Base-by-base conservation (phyloP, 2,329 filamentous ascomycete genomes). In the Diaporthe nobilis region DNA sequence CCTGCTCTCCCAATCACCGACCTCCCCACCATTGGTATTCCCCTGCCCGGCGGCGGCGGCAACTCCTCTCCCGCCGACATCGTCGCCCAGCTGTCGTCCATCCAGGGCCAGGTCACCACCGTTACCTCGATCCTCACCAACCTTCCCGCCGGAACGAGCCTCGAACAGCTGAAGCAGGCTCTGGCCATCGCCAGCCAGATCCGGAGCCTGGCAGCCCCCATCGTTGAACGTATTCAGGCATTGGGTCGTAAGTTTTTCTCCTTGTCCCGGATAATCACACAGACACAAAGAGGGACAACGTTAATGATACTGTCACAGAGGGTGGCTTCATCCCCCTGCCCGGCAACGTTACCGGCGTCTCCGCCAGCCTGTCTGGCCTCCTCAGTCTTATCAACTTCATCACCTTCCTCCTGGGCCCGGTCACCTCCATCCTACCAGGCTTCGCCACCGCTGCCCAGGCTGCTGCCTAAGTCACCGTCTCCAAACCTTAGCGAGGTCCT, bases 371-470 rank as follows among this genome's bases (percentile, higher is more conserved):
- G 60, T 65, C 60, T 10, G 39, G 15, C n/a, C 60, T 65, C n/a
- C 60, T 65, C 39, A 47, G 25, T 47, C 60, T 65, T 20, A 47
- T 65, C 60, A 65, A 65, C 39, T 31, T 65, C 39, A 65, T 65
- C 15, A 28, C 2, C 25, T 65, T 47, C 39, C 39, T 47, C 17
- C 25, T 65, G n/a, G 60, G 60, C 15, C 60, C 60, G 0, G 39
- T 25, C 39, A 3, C 60, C 60, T 28, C n/a, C 39, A 31, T 65
- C 25, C 20, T 65, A 4, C 60, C 60, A 20, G 39, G 25, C 22
- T 6, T 65, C 39, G 39, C n/a, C 57, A n/a, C 7, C 15, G 2
- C 17, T 13, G 39, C 37, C 17, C 60, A 28, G 60, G 39, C 25
- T 44, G 60, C 25, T 5, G 39, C 25, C 60, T 65, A 47, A 22